Conservation (phyloP, 257 asterid genomes). For the Lithospermum erythrorhizon region DNA sequence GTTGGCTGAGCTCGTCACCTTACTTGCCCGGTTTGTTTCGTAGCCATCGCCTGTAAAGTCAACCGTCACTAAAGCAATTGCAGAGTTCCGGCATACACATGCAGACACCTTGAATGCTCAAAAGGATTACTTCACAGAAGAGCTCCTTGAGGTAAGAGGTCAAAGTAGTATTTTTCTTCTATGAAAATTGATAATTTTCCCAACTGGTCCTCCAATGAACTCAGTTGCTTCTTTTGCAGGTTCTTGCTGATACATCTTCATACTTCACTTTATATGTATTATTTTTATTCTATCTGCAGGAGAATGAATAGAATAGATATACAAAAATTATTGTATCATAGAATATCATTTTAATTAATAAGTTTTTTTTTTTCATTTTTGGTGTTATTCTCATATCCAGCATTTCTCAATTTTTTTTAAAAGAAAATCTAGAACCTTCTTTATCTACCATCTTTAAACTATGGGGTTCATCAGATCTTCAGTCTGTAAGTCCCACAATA, state of each 20-base stretch:
- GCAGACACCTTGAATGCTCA: constrained; percentile 97
- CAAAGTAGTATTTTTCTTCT: not conserved
- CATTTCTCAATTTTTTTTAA: too few relatives aligned
- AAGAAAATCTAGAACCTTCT: too few relatives aligned
- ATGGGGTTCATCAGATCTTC: constrained; percentile 60
- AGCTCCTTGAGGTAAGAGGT: constrained; percentile 81
- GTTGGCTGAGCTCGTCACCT: constrained; percentile 90
- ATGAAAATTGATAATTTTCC: not conserved
- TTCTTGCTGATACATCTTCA: constrained; percentile 89
- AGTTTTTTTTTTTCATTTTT: too few relatives aligned
- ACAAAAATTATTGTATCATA: too few relatives aligned
- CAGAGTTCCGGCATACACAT: constrained; percentile 96
- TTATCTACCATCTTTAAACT: constrained; percentile 6
- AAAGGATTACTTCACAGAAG: constrained; percentile 83
- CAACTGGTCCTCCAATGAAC: not conserved
- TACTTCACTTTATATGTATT: constrained; percentile 60
- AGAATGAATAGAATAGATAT: constrained; percentile 1
- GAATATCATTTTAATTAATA: constrained; percentile 4
- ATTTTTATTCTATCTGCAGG: constrained; percentile 3
- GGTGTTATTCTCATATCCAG: too few relatives aligned
- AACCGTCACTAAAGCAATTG: constrained; percentile 95
- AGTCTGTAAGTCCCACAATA: constrained; percentile 68
- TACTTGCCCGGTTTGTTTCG: constrained; percentile 77
- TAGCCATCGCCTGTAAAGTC: constrained; percentile 91
- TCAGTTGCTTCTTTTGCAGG: constrained; percentile 37